These are phyloP conservation scores for Termitomyces heimii DNA, from an alignment of 768 basidiomycete genomes.

Conservation along the genomic window DNA sequence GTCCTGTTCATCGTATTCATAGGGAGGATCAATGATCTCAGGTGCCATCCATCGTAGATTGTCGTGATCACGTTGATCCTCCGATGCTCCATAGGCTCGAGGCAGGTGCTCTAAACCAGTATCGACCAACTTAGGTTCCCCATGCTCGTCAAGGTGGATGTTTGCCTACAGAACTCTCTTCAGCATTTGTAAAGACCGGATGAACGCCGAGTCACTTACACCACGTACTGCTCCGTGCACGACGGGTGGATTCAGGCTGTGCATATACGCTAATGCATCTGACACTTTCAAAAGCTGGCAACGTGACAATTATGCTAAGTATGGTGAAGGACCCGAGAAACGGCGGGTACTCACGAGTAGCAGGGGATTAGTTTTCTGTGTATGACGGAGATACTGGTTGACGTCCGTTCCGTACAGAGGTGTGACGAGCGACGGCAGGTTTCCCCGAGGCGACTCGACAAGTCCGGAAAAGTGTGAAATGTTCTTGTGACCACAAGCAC, in stretches of 20 bases:
- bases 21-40: conserved; percentile 14
- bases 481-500: conserved; percentile 11
- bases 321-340: background rate
- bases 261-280: conserved; percentile 19
- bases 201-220: conserved; percentile 13
- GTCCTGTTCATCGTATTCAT: background rate
- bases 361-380: conserved; percentile 3
- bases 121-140: conserved; percentile 18
- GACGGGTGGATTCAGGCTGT: conserved; percentile 18
- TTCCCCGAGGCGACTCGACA: background rate
- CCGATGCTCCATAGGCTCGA: background rate
- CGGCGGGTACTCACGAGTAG: conserved; percentile 1
- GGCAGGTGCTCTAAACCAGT: conserved; percentile 12
- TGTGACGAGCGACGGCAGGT: conserved; percentile 10
- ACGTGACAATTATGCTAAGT: background rate
- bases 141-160: conserved; percentile 16
- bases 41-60: conserved; percentile 20
- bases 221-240: conserved; percentile 22
- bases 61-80: conserved; percentile 1
- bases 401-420: conserved; percentile 13
- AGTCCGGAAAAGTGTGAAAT: conserved; percentile 15
- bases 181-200: background rate
- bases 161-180: conserved; percentile 14
- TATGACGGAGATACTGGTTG: conserved; percentile 5
- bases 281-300: conserved; percentile 16